Conservation (phyloP, 139 green algal species). For the Micractinium conductrix region DNA sequence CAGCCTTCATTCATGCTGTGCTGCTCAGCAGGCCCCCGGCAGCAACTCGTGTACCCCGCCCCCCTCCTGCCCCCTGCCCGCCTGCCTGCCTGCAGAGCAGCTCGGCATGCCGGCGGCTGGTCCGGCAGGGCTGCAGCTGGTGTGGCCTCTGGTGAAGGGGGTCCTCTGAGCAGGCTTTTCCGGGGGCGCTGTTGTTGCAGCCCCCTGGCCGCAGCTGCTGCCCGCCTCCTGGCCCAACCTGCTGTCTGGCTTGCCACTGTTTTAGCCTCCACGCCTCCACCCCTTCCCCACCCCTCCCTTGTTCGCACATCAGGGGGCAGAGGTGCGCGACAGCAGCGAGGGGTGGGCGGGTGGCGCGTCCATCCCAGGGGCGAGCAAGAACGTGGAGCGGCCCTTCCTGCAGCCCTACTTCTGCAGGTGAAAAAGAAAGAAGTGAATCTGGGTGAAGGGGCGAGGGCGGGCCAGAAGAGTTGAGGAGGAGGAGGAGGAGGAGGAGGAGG, state of each 20-base stretch:
- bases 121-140: slow-evolving; percentile 43
- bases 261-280: neutral
- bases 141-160: too few species aligned
- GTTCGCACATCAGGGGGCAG: too few species aligned
- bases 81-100: neutral
- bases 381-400: slow-evolving; percentile 77
- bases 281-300: neutral
- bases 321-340: slow-evolving; percentile 66
- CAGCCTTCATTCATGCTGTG: too few species aligned
- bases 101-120: slow-evolving; percentile 3
- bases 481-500: too few species aligned
- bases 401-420: neutral
- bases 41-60: neutral
- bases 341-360: slow-evolving; percentile 70
- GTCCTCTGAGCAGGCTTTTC: too few species aligned
- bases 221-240: too few species aligned
- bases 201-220: too few species aligned
- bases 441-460: too few species aligned
- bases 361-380: slow-evolving; percentile 68
- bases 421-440: too few species aligned
- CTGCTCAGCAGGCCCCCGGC: neutral
- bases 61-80: neutral
- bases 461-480: too few species aligned
- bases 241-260: neutral
- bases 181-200: too few species aligned